Base-by-base conservation (phyloP, 495 filamentous ascomycete genomes). In the Darksidea phi region DNA sequence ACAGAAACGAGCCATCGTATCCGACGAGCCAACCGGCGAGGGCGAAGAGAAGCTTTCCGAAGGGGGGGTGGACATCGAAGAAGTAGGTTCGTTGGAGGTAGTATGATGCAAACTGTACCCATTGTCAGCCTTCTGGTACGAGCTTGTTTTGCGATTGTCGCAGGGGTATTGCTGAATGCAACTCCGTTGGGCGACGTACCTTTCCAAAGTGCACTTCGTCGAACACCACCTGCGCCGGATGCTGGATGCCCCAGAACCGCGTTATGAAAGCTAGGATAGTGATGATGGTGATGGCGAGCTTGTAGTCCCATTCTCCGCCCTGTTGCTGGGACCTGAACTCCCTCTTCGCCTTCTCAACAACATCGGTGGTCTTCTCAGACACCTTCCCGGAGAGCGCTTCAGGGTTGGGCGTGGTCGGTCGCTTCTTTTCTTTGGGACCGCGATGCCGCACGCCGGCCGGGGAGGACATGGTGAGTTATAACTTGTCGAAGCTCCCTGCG, bases 151-250 rank as follows among this genome's bases (percentile, higher is more conserved):
- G 42, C 7, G 18, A 25, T 32, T 12, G 12, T 23, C 34, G 21
- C 23, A 32, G 53, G 11, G 18, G n/a, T 12, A 24, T 23, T 6
- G 45, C 50, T 48, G 42, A 10, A 10, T 17, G 13, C 52, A 12
- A 24, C 3, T 15, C 28, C 37, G 13, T 20, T 15, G 15, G 41
- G 41, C 13, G 15, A 10, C 80, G 64, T 80, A 96, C 94, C 88
- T 99, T 99, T 77, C 94, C 94, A 75, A 99, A 99, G 76, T 99
- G 94, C 47, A 99, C 94, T 75, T 99, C 94, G 67, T 99, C 94
- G 72, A 99, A 99, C 38, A 99, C 95, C 24, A 99, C 94, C 75
- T 97, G 87, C 71, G 94, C 87, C 11, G 94, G 94, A 75, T 96
- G 91, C 59, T 81, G 87, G 71, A 99, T 95, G 55, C 89, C 91